These are phyloP conservation scores for Globisporangium irregulare DNA, from an alignment of 352 stramenopile genomes.

Conservation along the genomic window DNA sequence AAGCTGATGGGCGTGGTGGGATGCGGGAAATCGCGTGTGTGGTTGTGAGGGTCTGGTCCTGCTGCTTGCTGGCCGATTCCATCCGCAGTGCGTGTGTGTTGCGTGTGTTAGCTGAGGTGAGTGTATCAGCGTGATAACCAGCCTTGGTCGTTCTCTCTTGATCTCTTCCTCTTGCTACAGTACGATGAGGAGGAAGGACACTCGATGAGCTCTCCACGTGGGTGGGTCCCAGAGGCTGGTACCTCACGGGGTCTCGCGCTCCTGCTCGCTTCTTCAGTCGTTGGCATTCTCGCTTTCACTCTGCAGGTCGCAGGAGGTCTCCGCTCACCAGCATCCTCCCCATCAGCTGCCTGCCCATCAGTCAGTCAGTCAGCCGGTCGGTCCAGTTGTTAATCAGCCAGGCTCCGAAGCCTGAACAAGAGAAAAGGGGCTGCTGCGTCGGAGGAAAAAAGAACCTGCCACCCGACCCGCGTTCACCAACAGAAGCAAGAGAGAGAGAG, in stretches of 20 bases:
- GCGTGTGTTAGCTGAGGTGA: not conserved
- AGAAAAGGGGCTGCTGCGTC: not conserved
- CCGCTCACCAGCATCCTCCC: not conserved
- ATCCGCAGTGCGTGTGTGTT: not conserved
- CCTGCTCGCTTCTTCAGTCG: not conserved
- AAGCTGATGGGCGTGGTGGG: not conserved
- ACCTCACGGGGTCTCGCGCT: not conserved
- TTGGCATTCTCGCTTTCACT: conserved; percentile 1
- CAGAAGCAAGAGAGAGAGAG: not conserved
- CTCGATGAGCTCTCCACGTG: not conserved
- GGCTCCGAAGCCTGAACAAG: not conserved
- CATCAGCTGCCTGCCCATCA: not conserved
- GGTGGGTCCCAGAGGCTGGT: not conserved
- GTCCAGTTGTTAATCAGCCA: not conserved
- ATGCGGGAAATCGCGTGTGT: not conserved
- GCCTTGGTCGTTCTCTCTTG: not conserved
- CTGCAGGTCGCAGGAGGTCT: not conserved
- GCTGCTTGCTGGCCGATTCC: not conserved
- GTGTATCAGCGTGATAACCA: not conserved
- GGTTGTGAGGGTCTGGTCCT: not conserved
- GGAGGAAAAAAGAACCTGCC: not conserved
- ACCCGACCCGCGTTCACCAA: not conserved
- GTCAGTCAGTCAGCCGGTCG: not conserved
- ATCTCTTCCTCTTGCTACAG: not conserved
- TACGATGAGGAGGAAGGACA: not conserved